Evolutionary conservation across 108 stramenopile species (phyloP).

Genomic region (Discostella stelligeroides): DNA sequence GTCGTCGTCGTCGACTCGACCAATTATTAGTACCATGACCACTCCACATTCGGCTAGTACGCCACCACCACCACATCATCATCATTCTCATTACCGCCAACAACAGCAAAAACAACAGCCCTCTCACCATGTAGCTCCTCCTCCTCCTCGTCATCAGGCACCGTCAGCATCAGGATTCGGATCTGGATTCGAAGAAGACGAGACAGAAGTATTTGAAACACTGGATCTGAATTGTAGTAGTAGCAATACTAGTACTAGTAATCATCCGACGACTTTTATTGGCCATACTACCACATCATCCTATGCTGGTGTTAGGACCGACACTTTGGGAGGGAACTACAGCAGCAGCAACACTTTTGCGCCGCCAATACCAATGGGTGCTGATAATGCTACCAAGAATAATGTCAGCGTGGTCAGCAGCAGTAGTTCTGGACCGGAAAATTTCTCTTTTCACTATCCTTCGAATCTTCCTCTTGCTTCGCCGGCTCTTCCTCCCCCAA

Average conservation of each 20-base stretch:
- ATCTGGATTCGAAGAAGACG: no score
- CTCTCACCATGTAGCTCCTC: neutral
- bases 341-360: no score
- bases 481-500: neutral
- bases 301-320: no score
- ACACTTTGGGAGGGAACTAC: no score
- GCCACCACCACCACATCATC: no score
- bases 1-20: no score
- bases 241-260: neutral
- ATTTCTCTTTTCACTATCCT: neutral
- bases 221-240: constrained; percentile 1
- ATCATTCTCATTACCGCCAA: neutral
- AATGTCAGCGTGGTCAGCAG: neutral
- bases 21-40: no score
- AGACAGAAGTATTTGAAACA: constrained; percentile 6
- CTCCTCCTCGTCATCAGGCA: neutral
- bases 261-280: no score
- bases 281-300: no score
- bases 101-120: neutral
- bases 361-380: no score
- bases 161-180: neutral
- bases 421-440: neutral
- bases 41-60: neutral
- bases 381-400: neutral
- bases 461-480: no score